Evolutionary conservation across 148 eudicot genomes (phyloP).

Genomic region (Camellia sinensis): DNA sequence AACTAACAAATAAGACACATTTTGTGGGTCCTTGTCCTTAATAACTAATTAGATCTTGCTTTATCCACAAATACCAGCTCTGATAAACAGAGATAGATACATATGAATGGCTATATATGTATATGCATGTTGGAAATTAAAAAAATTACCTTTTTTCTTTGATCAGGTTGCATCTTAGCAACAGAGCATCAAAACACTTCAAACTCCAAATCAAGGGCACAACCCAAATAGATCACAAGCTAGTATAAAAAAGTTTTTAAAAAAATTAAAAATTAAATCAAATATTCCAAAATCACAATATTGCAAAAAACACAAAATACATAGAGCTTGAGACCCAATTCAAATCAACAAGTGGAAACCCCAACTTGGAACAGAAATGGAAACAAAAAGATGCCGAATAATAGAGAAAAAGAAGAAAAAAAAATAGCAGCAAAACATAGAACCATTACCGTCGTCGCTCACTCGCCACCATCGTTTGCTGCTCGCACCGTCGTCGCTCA

Average conservation of each 20-base stretch:
- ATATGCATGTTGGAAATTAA: not conserved
- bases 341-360: not conserved
- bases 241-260: slow-evolving; percentile 12
- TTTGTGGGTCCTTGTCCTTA: not conserved
- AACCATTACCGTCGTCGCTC: no score
- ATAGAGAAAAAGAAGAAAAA: no score
- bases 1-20: not conserved
- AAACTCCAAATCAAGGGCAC: slow-evolving; percentile 10
- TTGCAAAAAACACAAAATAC: not conserved
- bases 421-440: no score
- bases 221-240: slow-evolving; percentile 16
- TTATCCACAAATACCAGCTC: not conserved
- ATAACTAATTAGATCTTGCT: not conserved
- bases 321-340: not conserved
- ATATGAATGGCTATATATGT: not conserved
- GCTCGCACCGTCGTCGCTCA: no score
- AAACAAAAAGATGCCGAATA: not conserved
- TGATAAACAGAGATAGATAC: not conserved
- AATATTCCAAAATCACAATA: slow-evolving; percentile 6
- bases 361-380: slow-evolving; percentile 3
- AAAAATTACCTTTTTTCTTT: slow-evolving; percentile 61
- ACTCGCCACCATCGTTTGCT: no score
- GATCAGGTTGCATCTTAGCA: slow-evolving; percentile 78
- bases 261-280: slow-evolving; percentile 9
- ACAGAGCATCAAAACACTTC: slow-evolving; percentile 38